Percentiles rank a stretch among this genome's conserved stretches.
Conservation (phyloP, 192 early-diverging fungal species). For the Thamnidium elegans region DNA sequence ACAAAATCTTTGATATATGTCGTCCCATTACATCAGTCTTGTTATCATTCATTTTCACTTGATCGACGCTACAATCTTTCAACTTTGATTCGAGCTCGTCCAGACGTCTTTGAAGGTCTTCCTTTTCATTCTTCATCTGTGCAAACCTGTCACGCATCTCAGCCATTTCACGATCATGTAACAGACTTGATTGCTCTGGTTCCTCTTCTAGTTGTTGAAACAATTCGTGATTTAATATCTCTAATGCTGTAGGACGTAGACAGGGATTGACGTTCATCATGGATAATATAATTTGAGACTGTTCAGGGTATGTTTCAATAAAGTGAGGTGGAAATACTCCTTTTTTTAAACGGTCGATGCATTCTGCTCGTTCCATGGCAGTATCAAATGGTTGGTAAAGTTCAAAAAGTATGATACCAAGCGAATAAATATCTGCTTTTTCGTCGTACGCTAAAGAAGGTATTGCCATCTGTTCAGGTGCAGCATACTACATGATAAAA, state of each 20-base stretch:
- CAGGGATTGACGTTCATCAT: conserved; percentile 72
- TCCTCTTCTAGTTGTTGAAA: conserved; percentile 18
- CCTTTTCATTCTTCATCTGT: too few species aligned
- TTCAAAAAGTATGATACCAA: conserved; percentile 96
- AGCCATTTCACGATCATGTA: too few species aligned
- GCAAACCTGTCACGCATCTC: too few species aligned
- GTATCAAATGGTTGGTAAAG: conserved; percentile 85
- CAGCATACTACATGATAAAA: conserved; percentile 60
- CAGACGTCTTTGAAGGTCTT: conserved; percentile 1
- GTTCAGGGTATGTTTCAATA: conserved; percentile 52
- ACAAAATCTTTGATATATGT: too few species aligned
- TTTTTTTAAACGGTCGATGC: conserved; percentile 59
- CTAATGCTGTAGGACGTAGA: conserved; percentile 62
- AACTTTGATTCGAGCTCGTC: not conserved
- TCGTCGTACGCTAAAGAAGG: conserved; percentile 56
- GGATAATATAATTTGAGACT: conserved; percentile 75
- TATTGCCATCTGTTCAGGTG: conserved; percentile 69
- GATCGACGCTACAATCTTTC: too few species aligned
- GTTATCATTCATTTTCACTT: too few species aligned
- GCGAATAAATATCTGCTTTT: conserved; percentile 89
- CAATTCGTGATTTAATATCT: conserved; percentile 68
- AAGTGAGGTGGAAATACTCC: conserved; percentile 67
- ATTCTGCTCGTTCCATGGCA: conserved; percentile 82
- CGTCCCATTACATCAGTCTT: too few species aligned
- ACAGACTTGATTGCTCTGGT: too few species aligned